Conservation (phyloP, 2,329 filamentous ascomycete species). For the Aspergillus tubingensis region DNA sequence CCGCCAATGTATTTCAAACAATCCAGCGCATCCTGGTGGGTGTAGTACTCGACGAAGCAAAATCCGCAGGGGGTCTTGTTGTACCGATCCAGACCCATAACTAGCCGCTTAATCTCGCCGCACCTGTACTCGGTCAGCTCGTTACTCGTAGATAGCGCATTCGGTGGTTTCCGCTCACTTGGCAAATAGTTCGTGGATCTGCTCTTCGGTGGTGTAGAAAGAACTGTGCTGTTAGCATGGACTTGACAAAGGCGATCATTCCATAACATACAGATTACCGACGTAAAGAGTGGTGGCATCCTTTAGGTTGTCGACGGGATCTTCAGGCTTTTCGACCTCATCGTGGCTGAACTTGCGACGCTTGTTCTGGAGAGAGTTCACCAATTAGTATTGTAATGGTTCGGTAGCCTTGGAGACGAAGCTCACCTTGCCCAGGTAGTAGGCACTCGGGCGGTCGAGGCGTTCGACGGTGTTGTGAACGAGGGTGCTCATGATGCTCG, state of each 20-base stretch:
- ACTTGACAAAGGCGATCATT: neutral
- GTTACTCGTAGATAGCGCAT: neutral
- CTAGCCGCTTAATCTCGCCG: slow-evolving; percentile 94
- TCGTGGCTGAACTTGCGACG: slow-evolving; percentile 65
- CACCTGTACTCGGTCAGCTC: slow-evolving; percentile 51
- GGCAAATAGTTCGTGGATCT: slow-evolving; percentile 94
- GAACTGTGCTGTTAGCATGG: slow-evolving; percentile 57
- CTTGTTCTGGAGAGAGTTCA: slow-evolving; percentile 61
- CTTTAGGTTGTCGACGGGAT: slow-evolving; percentile 75
- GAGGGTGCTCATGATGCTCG: slow-evolving; percentile 30
- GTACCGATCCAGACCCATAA: slow-evolving; percentile 97
- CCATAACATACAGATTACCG: slow-evolving; percentile 74
- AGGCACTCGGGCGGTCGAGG: slow-evolving; percentile 91
- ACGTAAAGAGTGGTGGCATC: slow-evolving; percentile 95
- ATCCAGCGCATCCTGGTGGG: slow-evolving; percentile 92
- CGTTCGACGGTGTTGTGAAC: slow-evolving; percentile 72
- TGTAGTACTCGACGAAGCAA: slow-evolving; percentile 99
- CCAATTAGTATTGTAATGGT: slow-evolving; percentile 6
- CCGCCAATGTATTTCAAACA: slow-evolving; percentile 99
- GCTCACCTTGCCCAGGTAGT: slow-evolving; percentile 76
- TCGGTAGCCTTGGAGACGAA: neutral
- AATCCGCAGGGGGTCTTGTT: slow-evolving; percentile 98
- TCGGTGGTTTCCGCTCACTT: slow-evolving; percentile 57
- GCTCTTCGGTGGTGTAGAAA: slow-evolving; percentile 98
- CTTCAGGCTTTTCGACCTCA: slow-evolving; percentile 58